These are phyloP conservation scores for Asterophora lycoperdoides DNA, from an alignment of 768 basidiomycete species.

Conservation along the genomic window DNA sequence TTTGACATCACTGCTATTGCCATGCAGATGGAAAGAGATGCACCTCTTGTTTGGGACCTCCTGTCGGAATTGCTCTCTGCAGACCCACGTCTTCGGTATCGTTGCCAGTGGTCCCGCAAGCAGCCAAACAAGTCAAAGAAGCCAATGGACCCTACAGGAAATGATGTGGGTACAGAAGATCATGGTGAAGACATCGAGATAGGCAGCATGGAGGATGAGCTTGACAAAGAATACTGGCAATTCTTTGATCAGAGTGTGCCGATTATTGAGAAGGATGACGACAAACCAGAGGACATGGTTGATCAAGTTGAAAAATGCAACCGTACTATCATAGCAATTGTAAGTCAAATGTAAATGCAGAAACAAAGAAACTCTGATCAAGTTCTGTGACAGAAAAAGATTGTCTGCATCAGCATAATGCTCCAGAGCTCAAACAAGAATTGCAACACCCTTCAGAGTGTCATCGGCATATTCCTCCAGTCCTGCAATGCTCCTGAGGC, in stretches of 20 bases:
- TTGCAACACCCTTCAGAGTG: constrained; percentile 22
- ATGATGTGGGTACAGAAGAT: neutral
- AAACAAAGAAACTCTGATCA: neutral
- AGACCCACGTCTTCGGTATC: neutral
- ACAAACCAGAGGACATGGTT: neutral
- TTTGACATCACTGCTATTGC: neutral
- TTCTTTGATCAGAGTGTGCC: constrained; percentile 5
- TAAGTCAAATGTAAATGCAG: neutral
- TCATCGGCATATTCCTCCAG: constrained; percentile 28
- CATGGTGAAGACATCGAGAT: neutral
- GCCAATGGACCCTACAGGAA: too few species aligned
- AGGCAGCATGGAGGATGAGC: neutral
- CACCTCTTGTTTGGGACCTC: neutral
- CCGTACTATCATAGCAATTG: neutral
- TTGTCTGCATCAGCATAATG: too few species aligned
- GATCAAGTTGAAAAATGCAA: neutral
- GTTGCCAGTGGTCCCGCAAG: neutral
- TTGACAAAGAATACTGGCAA: neutral
- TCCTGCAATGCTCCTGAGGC: constrained; percentile 22
- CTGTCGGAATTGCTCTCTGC: neutral
- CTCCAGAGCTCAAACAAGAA: constrained; percentile 22
- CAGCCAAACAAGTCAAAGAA: neutral
- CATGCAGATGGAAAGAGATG: neutral
- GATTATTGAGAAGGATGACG: constrained; percentile 3
- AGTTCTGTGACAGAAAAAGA: too few species aligned